phyloP scores from a whole-genome alignment of 176 grass and related monocot genomes.

The Poa annua region DNA sequence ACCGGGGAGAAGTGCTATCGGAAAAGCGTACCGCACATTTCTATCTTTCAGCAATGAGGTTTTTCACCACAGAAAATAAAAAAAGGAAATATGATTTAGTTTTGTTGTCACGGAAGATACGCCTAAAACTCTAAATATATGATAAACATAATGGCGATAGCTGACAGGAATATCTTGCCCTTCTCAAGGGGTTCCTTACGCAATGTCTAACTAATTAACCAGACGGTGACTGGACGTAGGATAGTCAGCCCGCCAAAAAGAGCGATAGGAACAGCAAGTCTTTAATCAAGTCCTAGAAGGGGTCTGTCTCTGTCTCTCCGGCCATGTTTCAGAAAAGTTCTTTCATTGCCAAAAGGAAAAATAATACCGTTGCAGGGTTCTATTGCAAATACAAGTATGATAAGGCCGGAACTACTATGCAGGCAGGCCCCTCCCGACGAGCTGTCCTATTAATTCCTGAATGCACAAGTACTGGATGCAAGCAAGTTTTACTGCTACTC shows the following conservation, averaged over 20 bases:
- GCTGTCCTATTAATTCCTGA: slow-evolving; percentile 41
- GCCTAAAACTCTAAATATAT: neutral
- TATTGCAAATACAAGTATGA: neutral
- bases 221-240: neutral
- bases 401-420: neutral
- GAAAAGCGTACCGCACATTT: neutral
- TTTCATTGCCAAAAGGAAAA: neutral
- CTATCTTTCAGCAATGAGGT: neutral
- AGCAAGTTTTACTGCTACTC: neutral
- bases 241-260: neutral
- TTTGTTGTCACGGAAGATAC: neutral
- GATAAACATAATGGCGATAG: neutral
- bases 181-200: neutral
- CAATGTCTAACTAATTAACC: neutral
- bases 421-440: slow-evolving; percentile 3
- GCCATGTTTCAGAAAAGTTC: neutral
- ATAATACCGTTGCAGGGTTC: neutral
- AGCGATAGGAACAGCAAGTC: neutral
- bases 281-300: slow-evolving; percentile 1
- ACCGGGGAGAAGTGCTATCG: neutral
- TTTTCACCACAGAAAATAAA: neutral
- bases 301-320: neutral
- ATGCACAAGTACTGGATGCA: neutral
- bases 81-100: neutral
- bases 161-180: neutral